Evolutionary conservation across 2,329 filamentous ascomycete species (phyloP).

Genomic region (Aurifilum marmelostoma): DNA sequence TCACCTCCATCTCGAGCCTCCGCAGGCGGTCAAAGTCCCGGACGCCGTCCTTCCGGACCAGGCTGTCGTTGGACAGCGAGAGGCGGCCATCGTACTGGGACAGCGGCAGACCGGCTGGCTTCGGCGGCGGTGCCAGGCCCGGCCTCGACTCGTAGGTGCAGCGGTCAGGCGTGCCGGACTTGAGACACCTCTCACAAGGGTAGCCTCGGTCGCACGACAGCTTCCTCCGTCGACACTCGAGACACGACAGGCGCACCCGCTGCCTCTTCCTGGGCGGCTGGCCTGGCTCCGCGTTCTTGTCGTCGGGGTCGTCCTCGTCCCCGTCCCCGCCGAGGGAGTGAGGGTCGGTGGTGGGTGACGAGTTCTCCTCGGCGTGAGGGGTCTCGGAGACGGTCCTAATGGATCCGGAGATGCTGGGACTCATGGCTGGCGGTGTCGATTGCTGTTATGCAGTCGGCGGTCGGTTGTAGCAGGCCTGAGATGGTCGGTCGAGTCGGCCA

Average conservation of each 20-base stretch:
- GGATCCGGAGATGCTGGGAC: slow-evolving; percentile 23
- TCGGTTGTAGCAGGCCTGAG: slow-evolving; percentile 2
- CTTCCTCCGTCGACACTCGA: slow-evolving; percentile 64
- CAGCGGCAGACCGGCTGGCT: slow-evolving; percentile 54
- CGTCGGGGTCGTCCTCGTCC: slow-evolving; percentile 34
- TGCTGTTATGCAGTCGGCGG: not conserved
- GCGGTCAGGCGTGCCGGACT: slow-evolving; percentile 62
- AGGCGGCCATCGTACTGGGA: slow-evolving; percentile 49
- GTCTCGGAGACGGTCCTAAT: slow-evolving; percentile 23
- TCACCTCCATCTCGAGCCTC: slow-evolving; percentile 61
- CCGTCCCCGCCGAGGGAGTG: slow-evolving; percentile 28
- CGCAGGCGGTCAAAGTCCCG: slow-evolving; percentile 63
- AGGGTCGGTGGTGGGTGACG: slow-evolving; percentile 24
- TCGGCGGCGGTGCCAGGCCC: slow-evolving; percentile 43
- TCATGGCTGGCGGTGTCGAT: slow-evolving; percentile 14
- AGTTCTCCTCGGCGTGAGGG: slow-evolving; percentile 22
- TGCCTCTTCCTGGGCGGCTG: slow-evolving; percentile 59
- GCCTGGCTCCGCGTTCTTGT: slow-evolving; percentile 35
- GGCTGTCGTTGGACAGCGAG: slow-evolving; percentile 45
- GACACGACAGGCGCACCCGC: slow-evolving; percentile 61
- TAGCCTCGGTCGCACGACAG: slow-evolving; percentile 64
- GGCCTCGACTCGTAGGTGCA: slow-evolving; percentile 61
- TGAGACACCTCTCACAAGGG: slow-evolving; percentile 64
- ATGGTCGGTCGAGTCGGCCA: slow-evolving; percentile 23
- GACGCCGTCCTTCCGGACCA: slow-evolving; percentile 43